Base-by-base conservation (phyloP, 495 filamentous ascomycete genomes). In the Penicillium pancosmium region DNA sequence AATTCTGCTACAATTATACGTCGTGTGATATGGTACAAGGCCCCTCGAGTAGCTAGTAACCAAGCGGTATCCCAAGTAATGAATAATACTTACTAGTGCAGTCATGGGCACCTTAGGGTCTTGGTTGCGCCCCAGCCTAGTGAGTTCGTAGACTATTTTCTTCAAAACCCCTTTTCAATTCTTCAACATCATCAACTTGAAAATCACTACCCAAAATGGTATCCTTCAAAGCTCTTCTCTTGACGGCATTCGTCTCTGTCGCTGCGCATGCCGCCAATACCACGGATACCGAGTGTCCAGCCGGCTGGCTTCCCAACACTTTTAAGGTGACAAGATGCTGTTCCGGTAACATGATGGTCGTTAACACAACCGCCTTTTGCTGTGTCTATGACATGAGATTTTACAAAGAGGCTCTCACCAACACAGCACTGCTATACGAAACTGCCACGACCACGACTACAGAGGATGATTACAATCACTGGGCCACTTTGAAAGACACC, bases 361-460 rank as follows among this genome's bases (percentile, higher is more conserved):
- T 34, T 12, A 34, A 54, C 15, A 15, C 10, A 13, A 49, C 40
- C 34, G 49, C 55, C 1, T 66, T 54, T 52, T 66, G 60, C 52
- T 66, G 63, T 35, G 63, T 66, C 27, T 27, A 54, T 18, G 55
- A 62, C 19, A 36, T 56, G 52, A 46, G 41, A 46, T 51, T 12
- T 16, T 38, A 49, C 23, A 23, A 40, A 36, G 23, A 16, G 10
- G 54, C 41, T 2, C 52, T 44, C 36, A 54, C 44, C 25, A 27
- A 34, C 6, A 38, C 36, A 15, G 36, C 36, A 38, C 15, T 38
- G 36, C 36, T 38, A n/a, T 38, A 38, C 36, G 36, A 36, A 5
- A 57, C 62, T 5, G 43, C 44, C 1, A 63, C 47, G 1, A 59
- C 40, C 13, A 54, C 63, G 1, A 31, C 58, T 4, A 57, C 47